Percentiles rank a stretch among this genome's conserved stretches.
Conservation (phyloP, 2,329 filamentous ascomycete species). For the Pezicula neosporulosa region DNA sequence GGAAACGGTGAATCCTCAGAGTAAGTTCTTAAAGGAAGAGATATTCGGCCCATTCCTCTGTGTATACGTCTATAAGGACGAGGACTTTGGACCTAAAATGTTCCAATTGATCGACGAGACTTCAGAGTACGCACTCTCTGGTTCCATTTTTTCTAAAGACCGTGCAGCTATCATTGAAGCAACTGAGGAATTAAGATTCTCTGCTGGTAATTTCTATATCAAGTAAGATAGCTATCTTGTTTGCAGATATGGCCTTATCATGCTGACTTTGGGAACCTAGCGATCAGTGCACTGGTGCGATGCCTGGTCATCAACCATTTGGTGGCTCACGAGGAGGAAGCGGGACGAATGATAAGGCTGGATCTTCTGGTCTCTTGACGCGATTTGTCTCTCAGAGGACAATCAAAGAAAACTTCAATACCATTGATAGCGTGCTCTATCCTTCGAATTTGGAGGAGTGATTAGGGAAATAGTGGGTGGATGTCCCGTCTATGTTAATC, state of each 20-base stretch:
- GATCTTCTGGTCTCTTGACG: constrained; percentile 55
- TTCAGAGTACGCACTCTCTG: constrained; percentile 72
- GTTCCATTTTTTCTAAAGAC: constrained; percentile 68
- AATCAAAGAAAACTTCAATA: constrained; percentile 70
- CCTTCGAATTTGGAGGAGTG: no score
- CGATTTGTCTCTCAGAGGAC: constrained; percentile 62
- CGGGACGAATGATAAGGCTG: constrained; percentile 69
- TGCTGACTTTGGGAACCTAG: no score
- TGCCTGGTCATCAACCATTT: constrained; percentile 69
- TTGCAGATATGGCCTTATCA: no score
- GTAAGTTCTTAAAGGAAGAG: constrained; percentile 70
- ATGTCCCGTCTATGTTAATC: no score
- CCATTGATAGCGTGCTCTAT: constrained; percentile 59
- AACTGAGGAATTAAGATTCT: constrained; percentile 65
- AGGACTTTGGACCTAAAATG: constrained; percentile 54
- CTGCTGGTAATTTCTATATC: constrained; percentile 78
- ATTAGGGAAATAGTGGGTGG: no score
- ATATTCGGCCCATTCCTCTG: constrained; percentile 76
- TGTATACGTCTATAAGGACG: constrained; percentile 73
- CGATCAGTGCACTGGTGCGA: constrained; percentile 70
- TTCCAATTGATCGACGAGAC: constrained; percentile 64
- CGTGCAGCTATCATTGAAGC: constrained; percentile 60
- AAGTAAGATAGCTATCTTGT: no score
- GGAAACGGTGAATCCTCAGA: constrained; percentile 64
- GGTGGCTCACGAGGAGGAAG: constrained; percentile 62